Evolutionary conservation across 2,329 filamentous ascomycete species (phyloP), one percentile per base, ranked within the genome.

Genomic region (Beauveria rudraprayagi): DNA sequence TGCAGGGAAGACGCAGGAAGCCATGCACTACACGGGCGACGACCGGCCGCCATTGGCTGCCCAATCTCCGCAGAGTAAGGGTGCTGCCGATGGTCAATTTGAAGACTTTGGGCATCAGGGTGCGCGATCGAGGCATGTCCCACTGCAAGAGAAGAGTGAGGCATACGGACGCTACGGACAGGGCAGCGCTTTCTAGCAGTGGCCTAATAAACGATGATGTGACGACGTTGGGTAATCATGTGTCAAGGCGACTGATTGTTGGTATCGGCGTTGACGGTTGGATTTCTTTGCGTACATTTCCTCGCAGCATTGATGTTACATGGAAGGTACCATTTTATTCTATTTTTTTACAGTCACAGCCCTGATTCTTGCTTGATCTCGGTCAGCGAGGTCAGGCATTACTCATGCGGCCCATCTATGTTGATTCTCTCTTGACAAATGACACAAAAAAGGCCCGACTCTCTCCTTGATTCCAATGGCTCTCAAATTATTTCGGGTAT

Each of bases 1-100:
- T 58, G 85, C 84, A n/a, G 66, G 69, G 28, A 67, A 70, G 30
- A 69, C 65, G 5, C 86, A 89, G 68, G 84, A 85, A 37, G 85
- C 85, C 11, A 68, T 75, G 66, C 71, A 70, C n/a, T 73, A 70
- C 57, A 70, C 68, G 6, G 71, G 70, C 41, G 70, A 71, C 17
- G 66, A 69, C 37, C 66, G 70, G 47, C 67, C 67, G 16, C 64
- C 68, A 2, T 56, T 68, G n/a, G 70, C 66, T 41, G 69, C 71
- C 34, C 66, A 66, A 19, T 48, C 64, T 47, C 66, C 64, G 44
- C 65, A 68, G 14, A 63, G 59, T 24, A 59, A 60, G 2, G 64
- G 65, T 7, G 64, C 66, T n/a, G 65, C 64, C 19, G 63, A 64
- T 14, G 65, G 68, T 53, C 54, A 64, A 19, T 60, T 63, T 3